Evolutionary conservation across 805 yeast species (phyloP), one percentile per base, ranked within the genome.

Genomic region (Saccharomycopsis malanga): DNA sequence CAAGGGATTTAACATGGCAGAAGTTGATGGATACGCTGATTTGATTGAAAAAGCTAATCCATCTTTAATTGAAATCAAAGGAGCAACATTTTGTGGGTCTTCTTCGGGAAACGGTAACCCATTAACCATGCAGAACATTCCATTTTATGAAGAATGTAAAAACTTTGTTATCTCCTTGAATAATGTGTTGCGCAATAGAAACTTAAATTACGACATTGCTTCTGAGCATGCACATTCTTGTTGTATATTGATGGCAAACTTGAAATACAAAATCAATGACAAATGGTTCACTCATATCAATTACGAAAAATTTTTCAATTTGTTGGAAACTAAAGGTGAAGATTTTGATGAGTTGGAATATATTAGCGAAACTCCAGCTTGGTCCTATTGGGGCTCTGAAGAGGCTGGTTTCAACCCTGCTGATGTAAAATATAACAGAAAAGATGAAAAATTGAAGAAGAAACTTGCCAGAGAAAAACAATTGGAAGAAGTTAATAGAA

Each of bases 191-290:
- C 69, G 76, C 45, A 63, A 69, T 10, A 74, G 94, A 56, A 88
- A 88, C 1, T 69, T 83, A 25, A 72, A 71, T 23, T 88, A 89
- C 59, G 95, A 79, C 40, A 70, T 88, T 49, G 96, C 96, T 9
- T 95, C 96, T 0, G 96, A 89, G 63, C 97, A 88, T 62, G 95
- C 96, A 0, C 97, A 88, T 61, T 83, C 95, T 2, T 89, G 96
- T 66, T 89, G 96, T 68, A 83, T 89, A 17, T 69, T 88, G 54
- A 77, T 89, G 56, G 96, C 95, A 0, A 83, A 82, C 54, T 70
- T 69, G 34, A 77, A 79, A 57, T 88, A 87, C 70, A 70, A 76
- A 53, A 79, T 80, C 49, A 64, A 83, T 59, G 81, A 74, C 29
- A 76, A 73, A 54, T 88, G 97, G 97, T 74, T 77, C 62, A 88